Evolutionary conservation across 1,139 yeast genomes (phyloP), one percentile per base, ranked within the genome.

Genomic region (Scheffersomyces illinoinensis): DNA sequence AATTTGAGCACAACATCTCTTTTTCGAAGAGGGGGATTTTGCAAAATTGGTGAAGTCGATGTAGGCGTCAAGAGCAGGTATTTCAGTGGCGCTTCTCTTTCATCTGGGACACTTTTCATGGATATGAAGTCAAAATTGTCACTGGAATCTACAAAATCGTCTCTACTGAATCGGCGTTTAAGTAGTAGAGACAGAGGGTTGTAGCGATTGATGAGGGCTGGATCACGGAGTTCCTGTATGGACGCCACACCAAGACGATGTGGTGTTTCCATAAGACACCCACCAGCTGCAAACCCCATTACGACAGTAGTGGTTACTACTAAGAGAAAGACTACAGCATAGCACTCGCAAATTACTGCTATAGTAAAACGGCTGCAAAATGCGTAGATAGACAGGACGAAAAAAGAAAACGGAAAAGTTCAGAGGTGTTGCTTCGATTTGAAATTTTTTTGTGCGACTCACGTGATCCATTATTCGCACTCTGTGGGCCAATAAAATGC

Each of bases 141-240:
- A 3, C 18, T 17, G 21, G 17, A 14, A 48, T 48, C 51, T 48
- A 20, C 24, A 10, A 17, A 48, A 19, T 21, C 24, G 14, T 48
- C 51, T 6, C 26, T 14, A 20, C 17, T 24, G 12, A 20, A 17
- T 12, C n/a, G 51, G 51, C 51, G 51, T 48, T 10, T 48, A 48
- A 48, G 26, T 20, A 48, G 51, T 50, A 55, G 60, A 50, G 55
- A 62, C 24, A 65, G 57, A 26, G 64, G 68, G 2, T 67, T 66
- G 53, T 64, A 65, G 50, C 67, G 50, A 54, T 61, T 61, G 23
- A 60, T 58, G 39, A 63, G 55, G 54, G 61, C 58, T 4, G 67
- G 67, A 54, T 39, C 47, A 12, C 58, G 39, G 3, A 56, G 24
- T 49, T 48, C 53, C 8, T 54, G 46, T 21, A 54, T 8, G 23